A percentile compares a stretch with the other conserved stretches of the same genome.
phyloP scores from a whole-genome alignment of 257 asterid genomes.

The Jaltomata sinuosa region DNA sequence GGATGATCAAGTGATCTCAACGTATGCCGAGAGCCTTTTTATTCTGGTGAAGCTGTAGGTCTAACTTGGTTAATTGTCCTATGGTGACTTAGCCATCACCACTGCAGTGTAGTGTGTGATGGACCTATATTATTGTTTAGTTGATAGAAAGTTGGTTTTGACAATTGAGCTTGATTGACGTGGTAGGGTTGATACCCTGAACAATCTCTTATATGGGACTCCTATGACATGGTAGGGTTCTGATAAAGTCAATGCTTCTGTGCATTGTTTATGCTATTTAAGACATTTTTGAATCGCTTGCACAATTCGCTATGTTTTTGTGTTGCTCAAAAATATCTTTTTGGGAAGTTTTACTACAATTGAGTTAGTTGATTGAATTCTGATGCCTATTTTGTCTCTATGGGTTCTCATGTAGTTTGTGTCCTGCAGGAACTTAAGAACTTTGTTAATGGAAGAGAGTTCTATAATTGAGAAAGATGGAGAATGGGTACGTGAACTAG shows the following conservation, averaged over 20 bases:
- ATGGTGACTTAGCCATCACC: not conserved
- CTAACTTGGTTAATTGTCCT: not conserved
- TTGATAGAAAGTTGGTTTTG: not conserved
- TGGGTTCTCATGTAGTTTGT: not conserved
- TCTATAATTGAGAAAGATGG: constrained; percentile 51
- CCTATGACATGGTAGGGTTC: not conserved
- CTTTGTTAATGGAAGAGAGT: constrained; percentile 68
- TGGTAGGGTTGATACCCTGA: not conserved
- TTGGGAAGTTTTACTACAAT: not conserved
- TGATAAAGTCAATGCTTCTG: not conserved
- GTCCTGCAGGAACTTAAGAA: constrained; percentile 43
- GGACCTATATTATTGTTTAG: not conserved
- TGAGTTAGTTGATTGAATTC: not conserved
- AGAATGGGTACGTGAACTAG: constrained; percentile 70
- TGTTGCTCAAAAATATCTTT: not conserved
- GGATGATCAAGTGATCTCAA: not conserved
- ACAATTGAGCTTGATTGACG: not conserved
- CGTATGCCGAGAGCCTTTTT: not conserved
- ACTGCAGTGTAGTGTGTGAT: not conserved
- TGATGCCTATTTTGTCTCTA: not conserved
- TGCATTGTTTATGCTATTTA: not conserved
- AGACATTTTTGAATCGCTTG: not conserved
- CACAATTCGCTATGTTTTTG: not conserved
- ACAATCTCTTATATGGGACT: not conserved
- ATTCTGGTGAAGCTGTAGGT: not conserved